Evolutionary conservation across 2,329 filamentous ascomycete species (phyloP), one percentile per base, ranked within the genome.

Genomic region (Hirsutella minnesotensis): DNA sequence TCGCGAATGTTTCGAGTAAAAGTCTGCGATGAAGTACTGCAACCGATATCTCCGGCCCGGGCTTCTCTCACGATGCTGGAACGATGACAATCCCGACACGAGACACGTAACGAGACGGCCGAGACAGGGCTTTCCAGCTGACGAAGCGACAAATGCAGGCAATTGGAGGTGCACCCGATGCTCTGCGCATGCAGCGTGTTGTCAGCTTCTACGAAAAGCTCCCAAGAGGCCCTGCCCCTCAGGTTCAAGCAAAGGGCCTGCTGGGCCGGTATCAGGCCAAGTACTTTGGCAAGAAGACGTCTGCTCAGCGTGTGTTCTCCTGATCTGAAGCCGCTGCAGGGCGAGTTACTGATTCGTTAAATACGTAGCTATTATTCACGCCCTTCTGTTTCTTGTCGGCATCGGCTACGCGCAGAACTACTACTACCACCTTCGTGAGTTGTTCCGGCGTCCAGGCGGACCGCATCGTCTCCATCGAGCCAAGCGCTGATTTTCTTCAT

Each of bases 191-290:
- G 92, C 85, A 94, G 67, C 86, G 89, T 60, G 88, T 98, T 57
- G 90, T 96, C 67, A 86, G 78, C 73, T 96, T 98, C 79, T 98
- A 98, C 79, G 87, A 94, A 75, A 94, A 90, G 70, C 87, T 98
- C 47, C 92, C 94, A 63, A 87, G 89, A 62, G 94, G 92, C 57
- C 68, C 86, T 55, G 89, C 89, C 59, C 89, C 92, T 58, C 81
- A 87, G 67, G 67, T 79, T 56, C 80, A 94, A 77, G 68, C 83
- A 53, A 85, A 79, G 61, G 90, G 92, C 56, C 72, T 94, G 48
- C 69, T 95, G 59, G 85, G 82, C 60, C 79, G 86, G 68, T 98
- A 98, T 77, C 86, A 92, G 67, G 78, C 77, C 56, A 79, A 78
- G 67, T 89, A 98, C 79, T 95, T 98, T 64, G 89, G 89, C 71